Base-by-base conservation (phyloP, 139 green algal species). In the Picochlorum sp. region DNA sequence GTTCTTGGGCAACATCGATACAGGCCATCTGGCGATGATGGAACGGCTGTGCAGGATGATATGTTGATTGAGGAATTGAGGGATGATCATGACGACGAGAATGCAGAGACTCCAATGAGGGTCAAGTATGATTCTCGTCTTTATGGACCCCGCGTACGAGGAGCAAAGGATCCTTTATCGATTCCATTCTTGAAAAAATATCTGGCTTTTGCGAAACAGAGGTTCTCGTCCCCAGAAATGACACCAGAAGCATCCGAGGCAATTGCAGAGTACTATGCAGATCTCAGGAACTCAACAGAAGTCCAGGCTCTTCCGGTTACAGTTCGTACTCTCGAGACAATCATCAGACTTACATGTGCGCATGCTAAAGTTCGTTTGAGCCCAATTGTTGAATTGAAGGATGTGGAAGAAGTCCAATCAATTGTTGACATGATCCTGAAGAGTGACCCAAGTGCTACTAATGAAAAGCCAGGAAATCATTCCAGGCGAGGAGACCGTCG, bases 301-400 rank as follows among this genome's bases (percentile, higher is more conserved):
- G 69, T 67, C 23, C 63, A 71, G 54, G 67, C 72, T 18, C 63
- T 85, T 57, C 79, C 79, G 7, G 68, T 85, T 21, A 85, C 79
- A 3, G 79, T 83, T 30, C 86, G 94, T 26, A 90, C 83, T 6
- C 81, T 99, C 34, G 94, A 99, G 77, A 96, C 87, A 2, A 85
- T 98, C 68, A 97, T 99, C 70, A 83, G 94, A 38, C 78, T 99
- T 18, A 82, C 92, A 44, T 95, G 88, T n/a, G 90, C 92, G 0
- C 85, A 92, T 58, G 92, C 92, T 66, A 96, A 96, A 74, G 69
- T 77, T 45, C 65, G 71, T 26, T 65, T 77, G n/a, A 70, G 60
- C 41, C 34, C 71, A 13, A 57, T 51, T 14, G 71, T 77, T 44
- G 71, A 77, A 51, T 52, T 47, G 24, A 30, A 44, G 7, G 71